A percentile compares a stretch with the other conserved stretches of the same genome.
These are phyloP conservation scores for Curvularia sp. DNA, from an alignment of 2,329 filamentous ascomycete species.

Conservation along the genomic window DNA sequence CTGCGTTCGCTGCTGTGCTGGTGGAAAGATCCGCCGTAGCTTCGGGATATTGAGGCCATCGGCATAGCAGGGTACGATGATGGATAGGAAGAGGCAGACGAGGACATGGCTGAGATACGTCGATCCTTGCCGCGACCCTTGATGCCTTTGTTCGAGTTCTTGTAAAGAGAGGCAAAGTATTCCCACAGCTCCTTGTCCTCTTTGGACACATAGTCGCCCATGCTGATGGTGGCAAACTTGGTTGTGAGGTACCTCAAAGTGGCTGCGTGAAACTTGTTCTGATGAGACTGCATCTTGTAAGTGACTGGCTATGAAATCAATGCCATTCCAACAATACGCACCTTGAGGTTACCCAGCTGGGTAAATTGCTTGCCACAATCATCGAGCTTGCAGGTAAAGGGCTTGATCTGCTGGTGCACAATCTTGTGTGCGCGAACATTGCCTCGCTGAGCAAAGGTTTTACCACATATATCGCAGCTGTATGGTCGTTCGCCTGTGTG, in stretches of 20 bases:
- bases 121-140: constrained; percentile 91
- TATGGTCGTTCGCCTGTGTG: constrained; percentile 90
- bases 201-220: constrained; percentile 67
- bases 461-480: constrained; percentile 78
- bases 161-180: constrained; percentile 89
- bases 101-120: constrained; percentile 60
- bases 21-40: constrained; percentile 35
- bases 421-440: constrained; percentile 85
- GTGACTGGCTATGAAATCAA: not conserved
- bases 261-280: constrained; percentile 89
- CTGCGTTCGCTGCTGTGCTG: constrained; percentile 43
- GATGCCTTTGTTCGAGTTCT: constrained; percentile 98
- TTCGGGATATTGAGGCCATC: constrained; percentile 29
- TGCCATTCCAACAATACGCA: constrained; percentile 41
- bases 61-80: constrained; percentile 36
- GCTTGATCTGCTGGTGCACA: constrained; percentile 78
- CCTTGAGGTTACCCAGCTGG: constrained; percentile 90
- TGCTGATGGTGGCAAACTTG: constrained; percentile 70
- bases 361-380: constrained; percentile 88
- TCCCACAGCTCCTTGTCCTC: constrained; percentile 80
- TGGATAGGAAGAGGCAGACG: constrained; percentile 34
- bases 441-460: constrained; percentile 82
- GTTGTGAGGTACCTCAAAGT: constrained; percentile 72
- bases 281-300: constrained; percentile 69
- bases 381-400: constrained; percentile 81